phyloP scores from a whole-genome alignment of 106 monocot genomes.

The Xerophyta viscosa region DNA sequence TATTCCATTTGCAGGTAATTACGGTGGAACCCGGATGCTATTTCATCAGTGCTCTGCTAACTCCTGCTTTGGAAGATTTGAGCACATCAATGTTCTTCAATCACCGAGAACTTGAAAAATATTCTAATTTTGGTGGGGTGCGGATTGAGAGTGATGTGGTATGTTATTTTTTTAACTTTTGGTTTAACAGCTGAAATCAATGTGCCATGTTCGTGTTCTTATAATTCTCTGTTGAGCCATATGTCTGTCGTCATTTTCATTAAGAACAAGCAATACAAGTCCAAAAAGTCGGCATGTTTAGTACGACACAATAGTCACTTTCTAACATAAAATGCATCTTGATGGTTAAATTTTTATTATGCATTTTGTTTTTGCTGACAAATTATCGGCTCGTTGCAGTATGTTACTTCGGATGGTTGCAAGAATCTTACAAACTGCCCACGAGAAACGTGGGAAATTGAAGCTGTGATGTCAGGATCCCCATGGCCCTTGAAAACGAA shows the following conservation, averaged over 20 bases:
- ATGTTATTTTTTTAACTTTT: constrained; percentile 10
- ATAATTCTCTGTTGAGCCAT: too few relatives aligned
- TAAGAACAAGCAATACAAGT: too few relatives aligned
- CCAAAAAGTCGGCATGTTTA: too few relatives aligned
- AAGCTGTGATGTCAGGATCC: constrained; percentile 93
- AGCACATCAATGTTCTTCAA: constrained; percentile 58
- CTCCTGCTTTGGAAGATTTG: constrained; percentile 54
- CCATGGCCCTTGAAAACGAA: constrained; percentile 48
- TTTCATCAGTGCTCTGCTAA: constrained; percentile 82
- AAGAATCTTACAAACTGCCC: constrained; percentile 85
- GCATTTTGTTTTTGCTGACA: neutral
- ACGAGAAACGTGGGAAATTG: constrained; percentile 71
- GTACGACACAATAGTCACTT: too few relatives aligned
- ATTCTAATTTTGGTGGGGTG: constrained; percentile 78
- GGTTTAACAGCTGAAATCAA: too few relatives aligned
- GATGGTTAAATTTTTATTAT: too few relatives aligned
- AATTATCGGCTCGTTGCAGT: constrained; percentile 25
- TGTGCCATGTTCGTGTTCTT: too few relatives aligned
- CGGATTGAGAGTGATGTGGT: constrained; percentile 98
- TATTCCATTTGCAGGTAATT: constrained; percentile 55
- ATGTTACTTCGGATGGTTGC: constrained; percentile 71
- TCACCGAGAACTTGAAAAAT: constrained; percentile 38
- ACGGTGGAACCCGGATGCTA: constrained; percentile 98
- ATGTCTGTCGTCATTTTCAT: too few relatives aligned
- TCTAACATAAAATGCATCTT: too few relatives aligned